Base-by-base conservation (phyloP, 1,284 basidiomycete genomes). In the Fistulina hepatica region DNA sequence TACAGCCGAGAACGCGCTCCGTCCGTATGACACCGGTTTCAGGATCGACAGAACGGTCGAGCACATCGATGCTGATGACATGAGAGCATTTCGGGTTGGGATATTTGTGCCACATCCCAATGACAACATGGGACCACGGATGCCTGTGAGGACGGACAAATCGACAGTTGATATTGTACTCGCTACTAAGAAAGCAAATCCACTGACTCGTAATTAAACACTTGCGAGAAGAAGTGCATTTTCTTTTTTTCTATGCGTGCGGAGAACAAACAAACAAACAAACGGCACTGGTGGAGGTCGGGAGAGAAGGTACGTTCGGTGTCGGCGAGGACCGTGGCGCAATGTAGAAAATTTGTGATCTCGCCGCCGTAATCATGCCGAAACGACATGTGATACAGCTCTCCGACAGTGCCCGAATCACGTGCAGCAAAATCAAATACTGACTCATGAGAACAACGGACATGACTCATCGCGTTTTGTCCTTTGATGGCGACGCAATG, bases 61-160 rank as follows among this genome's bases (percentile, higher is more conserved):
- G 48, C 15, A 91, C 89, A 59, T 97, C 92, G 51, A 97, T 77
- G 44, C 83, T 86, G 48, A 88, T 69, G 47, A 97, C 93, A 59
- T 97, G 92, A 6, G 84, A 76, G 53, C 91, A 90, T 52, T 84
- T 81, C 33, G 89, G 84, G 57, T 95, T 95, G 33, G 92, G 92
- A 59, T 97, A 97, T 68, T 97, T 97, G 51, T 86, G 82, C 80
- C 86, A 89, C 68, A 93, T 83, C 49, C 82, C 82, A 55, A 81
- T 80, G 48, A 90, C 74, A 48, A 90, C 84, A 64, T 90, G 86
- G 34, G 79, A 72, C 72, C 86, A 89, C 39, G 85, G 71, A 53
- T 89, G 85, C 48, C 89, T 92, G 52, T 40, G 30, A 28, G 21
- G 20, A 37, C 23, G 10, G 33, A 28, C 22, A 37, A 33, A 28